Evolutionary conservation across 805 yeast species (phyloP).

Genomic region (Ogataea siamensis): DNA sequence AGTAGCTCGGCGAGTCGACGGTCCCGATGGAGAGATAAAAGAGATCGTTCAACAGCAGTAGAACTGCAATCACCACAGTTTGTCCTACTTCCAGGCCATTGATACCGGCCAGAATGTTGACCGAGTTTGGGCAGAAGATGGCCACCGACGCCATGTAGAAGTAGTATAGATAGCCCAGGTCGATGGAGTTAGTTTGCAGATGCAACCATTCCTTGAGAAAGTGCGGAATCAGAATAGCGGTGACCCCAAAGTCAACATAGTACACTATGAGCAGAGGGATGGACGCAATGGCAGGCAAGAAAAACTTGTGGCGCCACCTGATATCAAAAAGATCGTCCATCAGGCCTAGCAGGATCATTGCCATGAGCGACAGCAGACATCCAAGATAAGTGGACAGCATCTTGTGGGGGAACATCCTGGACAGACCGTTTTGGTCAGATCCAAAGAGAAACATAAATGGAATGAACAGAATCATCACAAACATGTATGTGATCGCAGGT

Average conservation of each 20-base stretch:
- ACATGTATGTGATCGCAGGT: constrained; percentile 75
- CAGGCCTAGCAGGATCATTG: constrained; percentile 81
- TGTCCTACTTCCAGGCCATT: constrained; percentile 98
- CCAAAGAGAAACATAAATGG: constrained; percentile 84
- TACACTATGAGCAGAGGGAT: constrained; percentile 89
- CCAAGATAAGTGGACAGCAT: constrained; percentile 83
- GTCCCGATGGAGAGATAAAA: constrained; percentile 48
- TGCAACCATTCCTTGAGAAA: constrained; percentile 46
- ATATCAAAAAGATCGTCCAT: constrained; percentile 95
- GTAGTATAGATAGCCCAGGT: constrained; percentile 79
- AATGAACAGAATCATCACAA: constrained; percentile 77
- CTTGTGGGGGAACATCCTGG: constrained; percentile 64
- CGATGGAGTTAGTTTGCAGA: constrained; percentile 47
- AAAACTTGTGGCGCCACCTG: constrained; percentile 96
- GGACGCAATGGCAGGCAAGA: constrained; percentile 91
- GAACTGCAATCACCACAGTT: constrained; percentile 69
- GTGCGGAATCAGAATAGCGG: constrained; percentile 79
- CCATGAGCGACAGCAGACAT: constrained; percentile 78
- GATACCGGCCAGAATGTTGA: constrained; percentile 92
- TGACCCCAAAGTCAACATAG: constrained; percentile 90
- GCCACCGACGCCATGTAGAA: constrained; percentile 87
- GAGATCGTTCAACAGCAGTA: constrained; percentile 73
- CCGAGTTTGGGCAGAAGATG: constrained; percentile 93
- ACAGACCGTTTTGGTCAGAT: constrained; percentile 1
- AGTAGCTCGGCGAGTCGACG: constrained; percentile 57